Evolutionary conservation across 2,329 filamentous ascomycete genomes (phyloP), one percentile per base, ranked within the genome.

Genomic region (Sclerotinia minor): DNA sequence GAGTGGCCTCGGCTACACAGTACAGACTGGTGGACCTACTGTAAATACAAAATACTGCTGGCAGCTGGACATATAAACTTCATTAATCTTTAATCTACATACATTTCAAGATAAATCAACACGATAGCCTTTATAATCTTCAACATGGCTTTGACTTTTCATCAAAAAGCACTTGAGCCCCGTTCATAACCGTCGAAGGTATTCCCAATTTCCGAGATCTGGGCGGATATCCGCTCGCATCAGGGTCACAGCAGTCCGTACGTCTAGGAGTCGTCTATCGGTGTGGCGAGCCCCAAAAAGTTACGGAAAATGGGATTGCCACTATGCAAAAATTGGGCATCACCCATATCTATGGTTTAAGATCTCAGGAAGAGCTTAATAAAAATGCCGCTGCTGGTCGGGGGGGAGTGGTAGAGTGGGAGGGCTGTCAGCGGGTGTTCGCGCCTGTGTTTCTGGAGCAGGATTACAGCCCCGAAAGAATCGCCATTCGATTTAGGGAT

Each of bases 151-250:
- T 32, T 47, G 35, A 35, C 6, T 21, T 32, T 50, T 26, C 59
- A 63, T 24, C 29, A 53, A 26, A 45, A 29, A 52, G 41, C 63
- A 50, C 73, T 77, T 19, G 78, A 74, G 4, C 82, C 82, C 84
- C 84, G 13, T 87, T 86, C 73, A 73, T 83, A 68, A 67, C 75
- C 65, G 79, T 89, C 45, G 79, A 82, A 2, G 88, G 88, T 26
- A 81, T 92, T 47, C 81, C 81, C 70, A 92, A 92, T 78, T 88
- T 92, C 75, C 84, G 90, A 66, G 88, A 91, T 75, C 79, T 89
- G 35, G 88, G 88, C 70, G 87, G 87, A 55, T 86, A 88, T 71
- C 79, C 82, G 13, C 75, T 85, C 57, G 68, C 77, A 35, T 73
- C 71, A 5, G 68, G 73, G 17, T 64, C 58, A n/a, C 79, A 77